Conservation (phyloP, 371 early-diverging fungal species). For the Mucor circinelloides region DNA sequence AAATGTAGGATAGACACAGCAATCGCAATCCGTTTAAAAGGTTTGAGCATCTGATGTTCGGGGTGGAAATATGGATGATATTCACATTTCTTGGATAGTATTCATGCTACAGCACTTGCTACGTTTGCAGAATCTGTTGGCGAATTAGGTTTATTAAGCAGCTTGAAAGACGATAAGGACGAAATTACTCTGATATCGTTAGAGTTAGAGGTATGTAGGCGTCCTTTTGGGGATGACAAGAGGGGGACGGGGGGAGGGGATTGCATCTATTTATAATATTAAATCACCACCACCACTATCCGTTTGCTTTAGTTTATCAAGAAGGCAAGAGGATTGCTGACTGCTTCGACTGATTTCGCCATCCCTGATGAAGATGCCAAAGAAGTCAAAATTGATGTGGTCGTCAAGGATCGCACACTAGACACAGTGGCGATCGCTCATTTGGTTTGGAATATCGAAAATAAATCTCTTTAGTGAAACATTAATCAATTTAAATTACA, state of each 20-base stretch:
- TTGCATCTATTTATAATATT: not conserved
- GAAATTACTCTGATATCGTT: constrained; percentile 46
- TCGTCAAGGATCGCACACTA: constrained; percentile 47
- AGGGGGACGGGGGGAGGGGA: no score
- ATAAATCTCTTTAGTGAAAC: constrained; percentile 12
- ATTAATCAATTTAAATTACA: not conserved
- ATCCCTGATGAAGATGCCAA: constrained; percentile 24
- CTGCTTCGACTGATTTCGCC: constrained; percentile 48
- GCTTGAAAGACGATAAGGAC: constrained; percentile 36
- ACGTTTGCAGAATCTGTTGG: constrained; percentile 65
- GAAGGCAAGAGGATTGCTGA: constrained; percentile 48
- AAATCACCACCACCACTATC: not conserved
- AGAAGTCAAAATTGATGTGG: constrained; percentile 36
- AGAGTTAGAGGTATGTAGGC: constrained; percentile 48
- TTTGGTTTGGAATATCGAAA: constrained; percentile 41
- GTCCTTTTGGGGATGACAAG: no score
- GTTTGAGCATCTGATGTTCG: constrained; percentile 3
- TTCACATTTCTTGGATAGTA: constrained; percentile 26
- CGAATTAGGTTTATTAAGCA: constrained; percentile 51
- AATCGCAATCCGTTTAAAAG: constrained; percentile 34
- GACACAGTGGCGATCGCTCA: constrained; percentile 50
- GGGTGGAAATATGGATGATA: not conserved
- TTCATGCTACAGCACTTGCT: constrained; percentile 62
- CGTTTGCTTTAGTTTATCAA: constrained; percentile 43
- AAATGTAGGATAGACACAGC: constrained; percentile 28